Base-by-base conservation (phyloP, 192 early-diverging fungal species). In the Piromyces finnis region DNA sequence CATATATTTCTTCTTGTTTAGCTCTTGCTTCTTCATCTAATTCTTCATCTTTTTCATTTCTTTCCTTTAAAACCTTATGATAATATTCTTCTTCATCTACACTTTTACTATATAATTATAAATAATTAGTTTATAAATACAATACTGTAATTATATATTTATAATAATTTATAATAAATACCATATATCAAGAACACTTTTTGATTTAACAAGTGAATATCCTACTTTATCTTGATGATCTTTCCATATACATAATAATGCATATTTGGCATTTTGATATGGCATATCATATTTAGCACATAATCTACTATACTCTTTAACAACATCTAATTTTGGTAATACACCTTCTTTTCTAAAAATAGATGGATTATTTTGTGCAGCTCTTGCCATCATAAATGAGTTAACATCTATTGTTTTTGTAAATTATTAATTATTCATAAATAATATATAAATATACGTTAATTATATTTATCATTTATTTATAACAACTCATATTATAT, bases 311-410 rank as follows among this genome's bases (percentile, higher is more conserved):
- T 97, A 97, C 29, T 86, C 90, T 28, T 83, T 85, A 5, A 92
- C 91, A 0, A 91, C 86, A 16, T 94, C 86, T 17, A 86, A 79
- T 15, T 85, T 84, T 0, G 91, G 84, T 30, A 91, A 78, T 18
- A 77, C 80, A n/a, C 29, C 32, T 27, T 32, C 79, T 36, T 88
- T 83, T 15, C 91, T 82, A 84, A 99, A 99, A 7, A 95, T 87
- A 41, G 98, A 97, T 18, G 94, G 91, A 84, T 98, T 98, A 1
- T 83, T 87, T 79, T 92, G 86, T 12, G 97, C 95, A 12, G 91
- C 95, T 26, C 98, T 90, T 16, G 98, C 97, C 81, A 95, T 86
- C 98, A 99, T 99, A 68, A 94, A 93, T 3, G 91, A 91, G 0
- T 87, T 86, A 26, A 90, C 88, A 11, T 78, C 90, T 90, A 78